Evolutionary conservation across 2,329 filamentous ascomycete genomes (phyloP), one percentile per base, ranked within the genome.

Genomic region (Keithomyces neogunnii): DNA sequence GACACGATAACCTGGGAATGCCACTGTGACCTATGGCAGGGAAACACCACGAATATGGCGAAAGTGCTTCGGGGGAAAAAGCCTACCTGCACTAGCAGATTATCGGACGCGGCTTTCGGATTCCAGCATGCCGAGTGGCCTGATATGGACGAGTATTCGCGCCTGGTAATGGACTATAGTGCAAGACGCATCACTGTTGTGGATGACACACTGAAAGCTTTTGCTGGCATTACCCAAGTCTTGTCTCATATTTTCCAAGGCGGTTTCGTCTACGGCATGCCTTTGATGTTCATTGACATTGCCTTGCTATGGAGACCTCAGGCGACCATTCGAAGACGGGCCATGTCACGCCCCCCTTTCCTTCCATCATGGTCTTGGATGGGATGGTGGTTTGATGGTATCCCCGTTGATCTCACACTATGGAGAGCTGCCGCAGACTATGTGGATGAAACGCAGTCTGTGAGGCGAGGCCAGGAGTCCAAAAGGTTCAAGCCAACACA

Each of bases 291-390:
- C 48, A 59, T 74, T 29, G 72, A 74, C 47, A 63, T 67, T 46
- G 70, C 72, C 6, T 64, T 74, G 28, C 64, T 74, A 30, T 74
- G 72, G 72, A 65, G 70, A 13, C 72, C 72, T 11, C 64, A 70
- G 45, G 69, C 71, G 13, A 71, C 69, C 3, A 69, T 74, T 31
- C 64, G 70, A 30, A 62, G 72, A 19, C 60, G 71, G 28, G 65
- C 66, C 5, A 57, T 69, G 5, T 59, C 66, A 3, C 63, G 64
- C 0, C 62, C 68, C 9, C 65, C 69, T 2, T 70, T 69, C 49
- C 60, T 74, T 5, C 72, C 72, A 0, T 72, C 69, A 3, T 74
- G 72, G 72, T 72, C 70, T 32, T 74, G 72, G 72, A 69, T 74
- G 66, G 71, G 72, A 28, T 74, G 72, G 72, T 73, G 70, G 66